These are phyloP conservation scores for Chlamydomonas asymmetrica DNA, from an alignment of 139 green algal genomes.

Conservation along the genomic window DNA sequence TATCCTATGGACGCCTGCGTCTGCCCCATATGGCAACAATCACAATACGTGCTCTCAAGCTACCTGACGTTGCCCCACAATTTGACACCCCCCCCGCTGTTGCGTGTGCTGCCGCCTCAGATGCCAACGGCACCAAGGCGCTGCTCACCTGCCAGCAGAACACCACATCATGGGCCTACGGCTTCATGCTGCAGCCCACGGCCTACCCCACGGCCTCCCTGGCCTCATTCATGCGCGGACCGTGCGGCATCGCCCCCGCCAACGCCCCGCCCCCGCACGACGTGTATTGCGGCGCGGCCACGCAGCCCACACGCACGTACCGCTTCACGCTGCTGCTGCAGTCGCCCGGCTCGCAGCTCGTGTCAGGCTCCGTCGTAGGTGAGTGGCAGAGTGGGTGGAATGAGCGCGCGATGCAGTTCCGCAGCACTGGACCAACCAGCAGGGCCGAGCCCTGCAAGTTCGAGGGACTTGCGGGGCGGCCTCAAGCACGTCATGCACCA, in stretches of 20 bases:
- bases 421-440: too few relatives aligned
- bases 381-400: background rate
- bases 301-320: background rate
- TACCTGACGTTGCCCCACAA: too few relatives aligned
- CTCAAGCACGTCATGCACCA: too few relatives aligned
- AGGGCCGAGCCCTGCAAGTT: too few relatives aligned
- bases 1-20: too few relatives aligned
- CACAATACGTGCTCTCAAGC: too few relatives aligned
- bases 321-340: conserved; percentile 13
- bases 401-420: too few relatives aligned
- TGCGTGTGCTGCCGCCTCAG: too few relatives aligned
- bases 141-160: conserved; percentile 20
- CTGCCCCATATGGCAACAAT: too few relatives aligned
- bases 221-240: background rate
- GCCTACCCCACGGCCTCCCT: conserved; percentile 1
- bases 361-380: conserved; percentile 13
- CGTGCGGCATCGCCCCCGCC: background rate
- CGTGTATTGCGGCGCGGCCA: background rate
- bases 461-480: too few relatives aligned
- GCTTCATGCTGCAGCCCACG: conserved; percentile 15
- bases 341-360: conserved; percentile 10
- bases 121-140: background rate
- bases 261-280: conserved; percentile 2
- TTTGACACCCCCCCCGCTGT: too few relatives aligned
- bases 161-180: conserved; percentile 14